phyloP scores from a whole-genome alignment of 805 yeast genomes.

The Wickerhamomyces xylosicus region DNA sequence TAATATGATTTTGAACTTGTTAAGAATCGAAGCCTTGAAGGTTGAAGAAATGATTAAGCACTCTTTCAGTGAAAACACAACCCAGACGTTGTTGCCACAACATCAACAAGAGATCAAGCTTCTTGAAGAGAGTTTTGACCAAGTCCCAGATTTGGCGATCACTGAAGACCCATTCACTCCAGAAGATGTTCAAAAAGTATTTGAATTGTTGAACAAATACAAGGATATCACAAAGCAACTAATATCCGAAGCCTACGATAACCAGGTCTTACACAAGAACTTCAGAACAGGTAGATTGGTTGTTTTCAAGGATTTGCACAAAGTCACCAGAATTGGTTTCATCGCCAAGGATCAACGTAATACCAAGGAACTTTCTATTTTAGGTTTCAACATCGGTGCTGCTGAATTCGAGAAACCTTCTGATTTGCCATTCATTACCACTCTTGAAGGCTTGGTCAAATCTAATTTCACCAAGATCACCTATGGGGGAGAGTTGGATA shows the following conservation, averaged over 20 bases:
- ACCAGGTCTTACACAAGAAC: slow-evolving; percentile 36
- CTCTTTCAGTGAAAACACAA: slow-evolving; percentile 84
- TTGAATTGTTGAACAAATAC: slow-evolving; percentile 34
- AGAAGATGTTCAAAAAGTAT: slow-evolving; percentile 34
- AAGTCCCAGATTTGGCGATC: slow-evolving; percentile 23
- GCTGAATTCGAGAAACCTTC: slow-evolving; percentile 20
- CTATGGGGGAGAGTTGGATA: slow-evolving; percentile 23
- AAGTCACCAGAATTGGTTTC: slow-evolving; percentile 38
- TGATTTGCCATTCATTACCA: slow-evolving; percentile 25
- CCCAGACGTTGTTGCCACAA: slow-evolving; percentile 80
- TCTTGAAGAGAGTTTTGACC: slow-evolving; percentile 36
- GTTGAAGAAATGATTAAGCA: slow-evolving; percentile 99
- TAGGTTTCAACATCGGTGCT: slow-evolving; percentile 36
- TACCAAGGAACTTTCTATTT: slow-evolving; percentile 17
- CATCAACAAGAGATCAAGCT: slow-evolving; percentile 58
- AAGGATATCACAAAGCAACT: slow-evolving; percentile 34
- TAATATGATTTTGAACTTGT: slow-evolving; percentile 84
- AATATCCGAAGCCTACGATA: slow-evolving; percentile 34
- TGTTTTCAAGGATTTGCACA: slow-evolving; percentile 41
- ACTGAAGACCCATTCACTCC: slow-evolving; percentile 25
- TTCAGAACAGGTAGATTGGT: slow-evolving; percentile 47
- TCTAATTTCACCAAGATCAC: slow-evolving; percentile 15
- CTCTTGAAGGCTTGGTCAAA: slow-evolving; percentile 17
- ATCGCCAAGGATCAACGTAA: slow-evolving; percentile 29
- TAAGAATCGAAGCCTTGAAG: slow-evolving; percentile 86